phyloP scores from a whole-genome alignment of 163 green algal species.

The Chlamydomonas reinhardtii region DNA sequence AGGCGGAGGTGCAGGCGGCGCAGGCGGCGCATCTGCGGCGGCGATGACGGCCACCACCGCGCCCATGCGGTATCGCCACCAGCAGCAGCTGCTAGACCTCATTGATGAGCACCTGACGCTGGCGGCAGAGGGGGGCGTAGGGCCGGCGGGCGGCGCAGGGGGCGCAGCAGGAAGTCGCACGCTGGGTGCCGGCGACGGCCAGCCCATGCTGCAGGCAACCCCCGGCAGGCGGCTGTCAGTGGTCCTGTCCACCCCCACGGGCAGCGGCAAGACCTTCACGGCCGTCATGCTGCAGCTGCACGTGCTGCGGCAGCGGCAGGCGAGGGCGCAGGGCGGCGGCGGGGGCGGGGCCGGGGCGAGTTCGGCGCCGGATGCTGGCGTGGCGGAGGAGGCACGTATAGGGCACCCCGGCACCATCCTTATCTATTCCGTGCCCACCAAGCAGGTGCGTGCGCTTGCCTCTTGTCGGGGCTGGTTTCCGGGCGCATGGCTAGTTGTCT shows the following conservation, averaged over 20 bases:
- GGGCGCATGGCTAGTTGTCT: no score
- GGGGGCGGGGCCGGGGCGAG: background rate
- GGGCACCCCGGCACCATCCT: constrained; percentile 57
- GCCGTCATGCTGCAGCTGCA: constrained; percentile 67
- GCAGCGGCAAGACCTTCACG: constrained; percentile 72
- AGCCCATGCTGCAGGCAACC: no score
- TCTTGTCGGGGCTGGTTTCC: no score
- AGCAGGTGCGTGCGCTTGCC: constrained; percentile 39
- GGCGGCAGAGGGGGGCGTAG: background rate
- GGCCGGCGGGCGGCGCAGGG: background rate
- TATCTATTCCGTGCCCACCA: constrained; percentile 67
- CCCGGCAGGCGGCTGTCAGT: background rate
- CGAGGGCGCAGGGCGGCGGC: background rate
- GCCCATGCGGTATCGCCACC: constrained; percentile 63
- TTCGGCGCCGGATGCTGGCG: constrained; percentile 20
- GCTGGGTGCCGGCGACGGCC: no score
- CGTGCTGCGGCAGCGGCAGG: constrained; percentile 26
- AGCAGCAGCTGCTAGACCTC: constrained; percentile 65
- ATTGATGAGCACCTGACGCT: constrained; percentile 54
- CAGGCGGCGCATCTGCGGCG: no score
- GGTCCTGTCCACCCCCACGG: constrained; percentile 69
- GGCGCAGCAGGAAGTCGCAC: background rate
- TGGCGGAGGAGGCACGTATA: background rate
- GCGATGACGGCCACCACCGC: no score
- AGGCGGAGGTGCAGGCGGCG: no score